Evolutionary conservation across 768 basidiomycete species (phyloP), one percentile per base, ranked within the genome.

Genomic region (Tubosaeta brunneosetosa): DNA sequence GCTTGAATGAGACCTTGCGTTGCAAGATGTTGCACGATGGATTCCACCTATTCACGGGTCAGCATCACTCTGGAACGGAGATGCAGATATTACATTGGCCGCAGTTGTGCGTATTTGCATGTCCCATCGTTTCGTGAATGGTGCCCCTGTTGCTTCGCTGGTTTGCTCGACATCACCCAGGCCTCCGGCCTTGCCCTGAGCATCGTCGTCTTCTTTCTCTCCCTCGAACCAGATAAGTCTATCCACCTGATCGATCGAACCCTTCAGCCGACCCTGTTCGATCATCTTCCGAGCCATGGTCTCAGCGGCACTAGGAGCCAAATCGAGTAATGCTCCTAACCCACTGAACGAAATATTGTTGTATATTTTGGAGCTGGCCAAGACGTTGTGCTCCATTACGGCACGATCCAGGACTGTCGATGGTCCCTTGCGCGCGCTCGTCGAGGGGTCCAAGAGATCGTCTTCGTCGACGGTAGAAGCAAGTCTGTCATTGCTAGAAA

Each of bases 251-350:
- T 99, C 97, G 52, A 99, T 95, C 52, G 85, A 86, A 26, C 90
- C 97, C 56, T 90, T 85, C 55, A 98, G 73, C 50, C 97, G 86
- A 9, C 92, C 89, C 71, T 99, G 97, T 66, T 97, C 94, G 47
- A 99, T 97, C 97, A 99, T 99, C 66, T 89, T 91, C 48, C 95
- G 81, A 10, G 95, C 94, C 88, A 98, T 97, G 1, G 86, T 92
- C 71, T 99, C 97, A 16, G 95, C 95, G 14, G 92, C 93, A 26
- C 88, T 87, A 13, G 95, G 88, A 4, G 91, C 88, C 57, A 98
- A 73, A 65, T 93, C 91, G 44, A 99, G 77, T 14, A 98, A 74
- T 1, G 88, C 83, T 19, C 97, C 97, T 10, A 98, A 72, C n/a
- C 95, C 97, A 26, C 81, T 75, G 72, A 98, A 98, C 26, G 92